phyloP scores from a whole-genome alignment of 805 yeast species.

The Blastobotrys mokoenaii region DNA sequence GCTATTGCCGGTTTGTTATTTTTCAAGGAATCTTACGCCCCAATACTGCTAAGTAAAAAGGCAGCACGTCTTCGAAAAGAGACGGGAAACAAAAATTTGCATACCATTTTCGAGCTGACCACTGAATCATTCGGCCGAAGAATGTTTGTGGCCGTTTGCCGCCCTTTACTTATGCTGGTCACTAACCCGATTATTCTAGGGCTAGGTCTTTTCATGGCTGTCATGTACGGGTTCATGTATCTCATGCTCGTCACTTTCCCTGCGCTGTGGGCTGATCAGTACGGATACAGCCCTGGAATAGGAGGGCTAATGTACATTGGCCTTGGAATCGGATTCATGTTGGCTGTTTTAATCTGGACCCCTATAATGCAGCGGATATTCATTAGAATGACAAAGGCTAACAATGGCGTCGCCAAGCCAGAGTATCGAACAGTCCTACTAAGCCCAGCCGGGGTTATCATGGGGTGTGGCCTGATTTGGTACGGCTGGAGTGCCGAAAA shows the following conservation, averaged over 20 bases:
- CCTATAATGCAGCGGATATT: constrained; percentile 36
- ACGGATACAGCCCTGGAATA: constrained; percentile 41
- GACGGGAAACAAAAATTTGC: constrained; percentile 49
- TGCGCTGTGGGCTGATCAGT: constrained; percentile 37
- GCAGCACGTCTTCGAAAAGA: constrained; percentile 40
- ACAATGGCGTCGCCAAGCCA: constrained; percentile 50
- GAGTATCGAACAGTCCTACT: constrained; percentile 48
- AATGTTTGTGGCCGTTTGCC: constrained; percentile 38
- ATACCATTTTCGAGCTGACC: constrained; percentile 45
- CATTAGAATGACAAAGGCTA: constrained; percentile 30
- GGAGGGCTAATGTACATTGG: constrained; percentile 54
- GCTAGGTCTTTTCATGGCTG: constrained; percentile 55
- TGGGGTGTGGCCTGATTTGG: constrained; percentile 57
- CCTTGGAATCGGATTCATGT: constrained; percentile 44
- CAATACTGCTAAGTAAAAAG: constrained; percentile 40
- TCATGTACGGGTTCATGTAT: constrained; percentile 59
- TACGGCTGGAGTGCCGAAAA: constrained; percentile 65
- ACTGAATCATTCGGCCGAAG: constrained; percentile 16
- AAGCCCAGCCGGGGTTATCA: constrained; percentile 40
- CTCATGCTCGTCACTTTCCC: constrained; percentile 56
- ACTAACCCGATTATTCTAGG: constrained; percentile 59
- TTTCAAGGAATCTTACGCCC: constrained; percentile 53
- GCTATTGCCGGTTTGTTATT: constrained; percentile 37
- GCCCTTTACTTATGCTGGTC: constrained; percentile 46
- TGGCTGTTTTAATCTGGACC: constrained; percentile 46